phyloP scores from a whole-genome alignment of 2,329 filamentous ascomycete species.

The Hypoxylon sp. region DNA sequence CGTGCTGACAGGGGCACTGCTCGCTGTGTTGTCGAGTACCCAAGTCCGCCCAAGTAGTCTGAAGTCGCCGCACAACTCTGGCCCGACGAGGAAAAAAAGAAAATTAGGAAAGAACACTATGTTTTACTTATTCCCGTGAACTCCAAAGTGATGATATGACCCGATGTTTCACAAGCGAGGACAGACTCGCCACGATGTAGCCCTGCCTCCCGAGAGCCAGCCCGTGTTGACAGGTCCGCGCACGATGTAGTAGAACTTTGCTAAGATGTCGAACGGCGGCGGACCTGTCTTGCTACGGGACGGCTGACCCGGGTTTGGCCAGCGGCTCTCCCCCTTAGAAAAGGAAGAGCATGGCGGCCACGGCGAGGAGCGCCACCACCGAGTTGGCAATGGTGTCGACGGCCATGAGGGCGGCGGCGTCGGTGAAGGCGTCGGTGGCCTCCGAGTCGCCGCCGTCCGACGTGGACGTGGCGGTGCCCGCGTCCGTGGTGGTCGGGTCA shows the following conservation, averaged over 20 bases:
- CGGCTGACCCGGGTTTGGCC: not conserved
- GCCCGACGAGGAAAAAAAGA: too few relatives aligned
- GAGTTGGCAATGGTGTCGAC: constrained; percentile 25
- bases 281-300: not conserved
- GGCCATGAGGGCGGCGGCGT: constrained; percentile 18
- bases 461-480: constrained; percentile 36
- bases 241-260: constrained; percentile 1
- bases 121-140: not conserved
- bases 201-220: constrained; percentile 28
- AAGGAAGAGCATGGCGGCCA: constrained; percentile 30
- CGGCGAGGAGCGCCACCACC: constrained; percentile 34
- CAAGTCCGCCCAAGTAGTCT: too few relatives aligned
- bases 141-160: constrained; percentile 19
- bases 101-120: too few relatives aligned
- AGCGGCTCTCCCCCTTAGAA: constrained; percentile 21
- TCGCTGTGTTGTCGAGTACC: too few relatives aligned
- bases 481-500: constrained; percentile 32
- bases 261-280: not conserved
- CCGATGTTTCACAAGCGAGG: constrained; percentile 7
- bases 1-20: too few relatives aligned
- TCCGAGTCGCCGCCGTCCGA: constrained; percentile 24
- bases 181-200: constrained; percentile 17
- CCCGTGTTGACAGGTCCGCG: constrained; percentile 19
- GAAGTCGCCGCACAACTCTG: too few relatives aligned
- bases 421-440: constrained; percentile 16